Evolutionary conservation across 495 filamentous ascomycete genomes (phyloP), one percentile per base, ranked within the genome.

Genomic region (Trichoderma reesei): DNA sequence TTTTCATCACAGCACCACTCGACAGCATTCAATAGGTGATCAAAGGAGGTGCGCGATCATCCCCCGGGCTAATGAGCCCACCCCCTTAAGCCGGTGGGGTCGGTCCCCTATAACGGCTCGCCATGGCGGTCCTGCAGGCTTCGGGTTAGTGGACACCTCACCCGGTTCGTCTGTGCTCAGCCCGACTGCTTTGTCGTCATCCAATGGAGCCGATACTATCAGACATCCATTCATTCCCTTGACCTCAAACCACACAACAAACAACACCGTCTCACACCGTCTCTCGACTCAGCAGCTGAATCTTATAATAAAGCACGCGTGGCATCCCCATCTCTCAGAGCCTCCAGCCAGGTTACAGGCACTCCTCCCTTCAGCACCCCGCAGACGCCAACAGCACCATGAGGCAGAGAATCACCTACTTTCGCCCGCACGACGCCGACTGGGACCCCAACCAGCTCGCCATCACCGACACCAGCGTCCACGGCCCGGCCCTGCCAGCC

Each of bases 331-430:
- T 41, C 39, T n/a, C n/a, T n/a, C n/a, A n/a, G n/a, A n/a, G n/a
- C n/a, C n/a, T n/a, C n/a, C n/a, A n/a, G n/a, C n/a, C n/a, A n/a
- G n/a, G n/a, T n/a, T n/a, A n/a, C n/a, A n/a, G n/a, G n/a, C n/a
- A n/a, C n/a, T n/a, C n/a, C n/a, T n/a, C n/a, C n/a, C n/a, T n/a
- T n/a, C n/a, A n/a, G n/a, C n/a, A n/a, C n/a, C n/a, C n/a, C n/a
- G n/a, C n/a, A n/a, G n/a, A n/a, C n/a, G 33, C 5, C 59, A 3
- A 11, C 63, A 34, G 63, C 67, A 82, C 59, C 61, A 98, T 98
- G 93, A 87, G 88, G 68, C 87, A 90, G 76, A 83, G 93, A 73
- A 87, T 90, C 61, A 96, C 93, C 20, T 96, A 86, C 72, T 70
- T 96, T 63, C 86, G 90, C 59, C 79, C 78, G 46, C 71, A 82